Evolutionary conservation across 495 filamentous ascomycete species (phyloP), one percentile per base, ranked within the genome.

Genomic region (Polyplosphaeria fusca): DNA sequence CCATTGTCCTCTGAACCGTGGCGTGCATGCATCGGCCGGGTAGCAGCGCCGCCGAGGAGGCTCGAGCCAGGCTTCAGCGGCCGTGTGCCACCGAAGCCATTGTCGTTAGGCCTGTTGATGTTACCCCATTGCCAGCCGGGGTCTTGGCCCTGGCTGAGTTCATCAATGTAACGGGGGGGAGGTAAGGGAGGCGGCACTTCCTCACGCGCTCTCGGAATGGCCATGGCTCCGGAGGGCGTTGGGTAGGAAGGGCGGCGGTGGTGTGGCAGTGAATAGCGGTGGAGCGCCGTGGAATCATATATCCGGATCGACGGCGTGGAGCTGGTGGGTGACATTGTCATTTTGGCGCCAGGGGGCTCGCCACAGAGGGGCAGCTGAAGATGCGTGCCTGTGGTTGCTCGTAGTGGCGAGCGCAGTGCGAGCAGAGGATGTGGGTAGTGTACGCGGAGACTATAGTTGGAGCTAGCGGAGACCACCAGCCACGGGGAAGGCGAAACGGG

Each of bases 71-170:
- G 72, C 52, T 74, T 80, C 26, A 80, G 4, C 70, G 38, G 61
- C 47, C 13, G 67, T 41, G 60, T 76, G 71, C 52, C 73, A 78
- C 79, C 59, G 4, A 73, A 63, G 37, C 67, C 71, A 39, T 61
- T 45, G 27, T 63, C 53, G 45, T 63, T 68, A 24, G 56, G 47
- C 4, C 68, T 72, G 41, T 83, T 81, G 2, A 67, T 71, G 53
- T 85, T 82, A 47, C 76, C 81, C 73, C 79, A 78, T 56, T 79
- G 68, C 79, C 78, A 84, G 46, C 78, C 81, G n/a, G 75, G 74
- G 66, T 86, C 83, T 55, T 78, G 74, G 27, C 80, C 80, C 55
- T 74, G 70, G 52, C 76, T 72, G 45, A 83, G 53, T 22, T 64
- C 81, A 44, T 68, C 73, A 38, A 85, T 77, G 48, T 74, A 69